Base-by-base conservation (phyloP, 2,329 filamentous ascomycete species). In the Cladophialophora exuberans region DNA sequence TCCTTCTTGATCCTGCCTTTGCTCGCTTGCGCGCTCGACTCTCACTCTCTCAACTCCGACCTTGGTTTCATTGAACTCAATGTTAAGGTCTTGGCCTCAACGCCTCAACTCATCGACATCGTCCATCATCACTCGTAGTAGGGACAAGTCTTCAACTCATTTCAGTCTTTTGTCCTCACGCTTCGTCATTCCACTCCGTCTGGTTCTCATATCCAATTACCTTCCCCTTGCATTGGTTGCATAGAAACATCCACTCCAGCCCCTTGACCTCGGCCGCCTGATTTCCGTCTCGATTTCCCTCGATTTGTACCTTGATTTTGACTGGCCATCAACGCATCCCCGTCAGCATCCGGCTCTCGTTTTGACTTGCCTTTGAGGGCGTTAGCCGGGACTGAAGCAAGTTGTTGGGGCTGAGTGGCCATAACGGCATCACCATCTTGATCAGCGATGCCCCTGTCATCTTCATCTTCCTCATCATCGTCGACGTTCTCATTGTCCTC, bases 401-500 rank as follows among this genome's bases (percentile, higher is more conserved):
- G 47, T 20, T 43, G 38, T 36, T 52, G 53, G 9, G 41, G 39
- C 31, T 56, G 54, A 15, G 52, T 61, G 22, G 51, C 54, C 62
- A 64, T 64, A 17, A 64, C 43, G 3, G 52, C 58, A 48, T 64
- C 62, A n/a, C 60, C 60, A 26, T 61, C 62, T 9, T 35, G 50
- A 30, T 56, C 46, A 9, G 25, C 50, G 10, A 70, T 3, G 71
- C 76, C 64, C 72, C 75, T 63, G 70, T 67, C 57, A 66, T 73
- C 39, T 20, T 59, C 59, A 9, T 36, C 56, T n/a, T 56, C 45
- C 9, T 33, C 49, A 23, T 71, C 3, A 67, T 72, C 39, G 72
- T 76, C 64, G 73, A 74, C 64, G 70, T 68, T 56, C 66, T 73
- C 39, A 67, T 71, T 31, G 70, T 67, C 59, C 72, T 69, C 60